Base-by-base conservation (phyloP, 2,329 filamentous ascomycete species). In the Curvularia sp. region DNA sequence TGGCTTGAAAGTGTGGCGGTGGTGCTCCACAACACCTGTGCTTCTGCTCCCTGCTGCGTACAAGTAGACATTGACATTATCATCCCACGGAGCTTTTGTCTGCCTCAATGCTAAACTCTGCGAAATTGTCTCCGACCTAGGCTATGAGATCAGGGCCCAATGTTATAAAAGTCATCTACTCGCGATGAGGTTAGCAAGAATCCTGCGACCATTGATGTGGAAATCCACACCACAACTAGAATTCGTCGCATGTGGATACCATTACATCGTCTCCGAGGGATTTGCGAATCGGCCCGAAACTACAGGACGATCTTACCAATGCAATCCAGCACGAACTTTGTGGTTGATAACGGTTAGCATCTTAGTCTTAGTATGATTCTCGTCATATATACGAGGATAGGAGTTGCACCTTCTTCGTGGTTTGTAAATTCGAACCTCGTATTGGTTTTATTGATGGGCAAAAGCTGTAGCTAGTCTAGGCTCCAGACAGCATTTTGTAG, bases 1-100 rank as follows among this genome's bases (percentile, higher is more conserved):
- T 55, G 56, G 56, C 56, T 58, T 35, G 38, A 18, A 47, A 30
- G 31, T 56, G 57, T 59, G 57, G 57, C 57, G 30, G 26, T 30
- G 35, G 24, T 24, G 26, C 48, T 28, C 22, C 22, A 28, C 42
- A 44, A 5, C 24, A n/a, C 24, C 35, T n/a, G 24, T 15, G 33
- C 33, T 33, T 12, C 24, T 26, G 24, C 18, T 33, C 31, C 24
- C 28, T 28, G 18, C 28, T 13, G 20, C 39, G 18, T 18, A 18
- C 18, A 18, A 18, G 10, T 28, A 38, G 12, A 20, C 15, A 10
- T 18, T 49, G 43, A 22, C 48, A 18, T 18, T 18, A 35, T 41
- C 48, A 13, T 41, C 10, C 15, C 24, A n/a, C 30, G 8, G 24
- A 7, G n/a, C 22, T 24, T 30, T 28, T 9, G 30, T 28, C n/a